Conservation (phyloP, 2,329 filamentous ascomycete genomes). For the Fusarium anthophilum region DNA sequence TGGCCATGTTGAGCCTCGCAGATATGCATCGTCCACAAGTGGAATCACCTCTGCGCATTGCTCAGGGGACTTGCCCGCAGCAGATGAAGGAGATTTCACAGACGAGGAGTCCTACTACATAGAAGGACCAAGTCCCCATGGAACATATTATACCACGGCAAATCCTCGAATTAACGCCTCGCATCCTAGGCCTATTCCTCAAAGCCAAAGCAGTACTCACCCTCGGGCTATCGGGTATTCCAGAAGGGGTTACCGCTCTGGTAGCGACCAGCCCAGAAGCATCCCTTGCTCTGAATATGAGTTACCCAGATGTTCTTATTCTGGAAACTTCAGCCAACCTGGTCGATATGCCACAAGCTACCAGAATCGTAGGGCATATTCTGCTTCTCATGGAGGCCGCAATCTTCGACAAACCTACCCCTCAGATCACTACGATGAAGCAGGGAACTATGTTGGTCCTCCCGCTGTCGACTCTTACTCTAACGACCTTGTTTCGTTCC, state of each 20-base stretch:
- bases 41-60: slow-evolving; percentile 1
- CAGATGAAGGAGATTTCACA: neutral
- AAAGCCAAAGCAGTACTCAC: neutral
- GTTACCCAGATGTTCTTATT: slow-evolving; percentile 5
- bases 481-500: slow-evolving; percentile 19
- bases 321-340: slow-evolving; percentile 20
- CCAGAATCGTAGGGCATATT: slow-evolving; percentile 15
- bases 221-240: neutral
- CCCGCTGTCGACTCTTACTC: neutral
- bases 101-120: slow-evolving; percentile 8
- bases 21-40: neutral
- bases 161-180: neutral
- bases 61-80: neutral
- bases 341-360: slow-evolving; percentile 15
- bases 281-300: neutral
- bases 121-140: slow-evolving; percentile 12
- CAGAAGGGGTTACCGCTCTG: neutral
- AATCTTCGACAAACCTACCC: slow-evolving; percentile 22
- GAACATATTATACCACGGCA: slow-evolving; percentile 13
- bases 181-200: neutral
- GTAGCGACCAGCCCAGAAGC: neutral
- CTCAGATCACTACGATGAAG: slow-evolving; percentile 23
- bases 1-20: neutral
- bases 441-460: slow-evolving; percentile 24
- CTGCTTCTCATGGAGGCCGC: slow-evolving; percentile 7